Percentiles rank a stretch among this genome's conserved stretches.
Evolutionary conservation across 768 basidiomycete genomes (phyloP).

Genomic region (Russula lepida): DNA sequence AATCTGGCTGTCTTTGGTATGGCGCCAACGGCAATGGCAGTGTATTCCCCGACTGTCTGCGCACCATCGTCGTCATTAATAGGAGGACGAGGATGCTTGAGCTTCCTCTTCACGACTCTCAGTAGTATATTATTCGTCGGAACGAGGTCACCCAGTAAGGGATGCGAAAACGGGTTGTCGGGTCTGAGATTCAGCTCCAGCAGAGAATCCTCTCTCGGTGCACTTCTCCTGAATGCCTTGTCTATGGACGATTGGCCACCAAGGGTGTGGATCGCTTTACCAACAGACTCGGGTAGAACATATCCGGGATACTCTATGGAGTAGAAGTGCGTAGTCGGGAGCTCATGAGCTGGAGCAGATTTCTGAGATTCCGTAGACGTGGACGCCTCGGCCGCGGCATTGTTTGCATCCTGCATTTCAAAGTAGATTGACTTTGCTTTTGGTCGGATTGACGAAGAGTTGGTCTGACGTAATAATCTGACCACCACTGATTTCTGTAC

Average conservation of each 20-base stretch:
- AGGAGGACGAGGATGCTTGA: constrained; percentile 33
- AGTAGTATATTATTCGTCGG: constrained; percentile 74
- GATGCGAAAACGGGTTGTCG: constrained; percentile 72
- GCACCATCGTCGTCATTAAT: constrained; percentile 14
- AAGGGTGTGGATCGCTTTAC: constrained; percentile 52
- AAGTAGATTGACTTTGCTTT: too few species aligned
- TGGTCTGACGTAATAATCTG: too few species aligned
- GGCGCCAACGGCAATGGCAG: constrained; percentile 60
- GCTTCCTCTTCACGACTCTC: constrained; percentile 69
- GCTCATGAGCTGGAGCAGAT: constrained; percentile 32
- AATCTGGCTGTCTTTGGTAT: constrained; percentile 83
- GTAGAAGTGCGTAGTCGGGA: constrained; percentile 57
- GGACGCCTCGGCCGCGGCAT: not conserved
- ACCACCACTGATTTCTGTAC: too few species aligned
- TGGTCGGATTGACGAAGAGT: too few species aligned
- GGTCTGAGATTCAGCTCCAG: constrained; percentile 74
- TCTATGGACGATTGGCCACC: constrained; percentile 68
- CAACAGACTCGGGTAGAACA: constrained; percentile 52
- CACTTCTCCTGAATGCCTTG: constrained; percentile 62
- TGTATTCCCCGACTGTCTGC: constrained; percentile 51
- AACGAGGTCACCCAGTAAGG: constrained; percentile 73
- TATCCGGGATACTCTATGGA: constrained; percentile 91
- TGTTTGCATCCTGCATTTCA: not conserved
- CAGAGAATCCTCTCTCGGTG: constrained; percentile 51
- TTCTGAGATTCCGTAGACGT: not conserved